These are phyloP conservation scores for Neurospora sp. DNA, from an alignment of 495 filamentous ascomycete species.

Conservation along the genomic window DNA sequence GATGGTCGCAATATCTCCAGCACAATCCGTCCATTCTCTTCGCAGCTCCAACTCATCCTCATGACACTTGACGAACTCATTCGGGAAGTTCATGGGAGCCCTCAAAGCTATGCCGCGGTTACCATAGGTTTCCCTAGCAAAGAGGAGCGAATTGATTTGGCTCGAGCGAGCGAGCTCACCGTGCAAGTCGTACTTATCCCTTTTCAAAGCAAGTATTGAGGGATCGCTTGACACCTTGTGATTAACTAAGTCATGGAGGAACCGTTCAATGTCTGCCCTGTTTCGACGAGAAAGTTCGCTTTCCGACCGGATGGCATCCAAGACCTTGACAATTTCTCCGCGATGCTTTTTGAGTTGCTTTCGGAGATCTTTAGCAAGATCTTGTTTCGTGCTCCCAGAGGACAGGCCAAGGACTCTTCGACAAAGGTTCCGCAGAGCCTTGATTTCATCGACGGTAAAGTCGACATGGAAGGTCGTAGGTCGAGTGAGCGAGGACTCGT, in stretches of 20 bases:
- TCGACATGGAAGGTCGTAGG: slow-evolving; percentile 27
- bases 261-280: slow-evolving; percentile 21
- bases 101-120: slow-evolving; percentile 21
- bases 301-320: not conserved
- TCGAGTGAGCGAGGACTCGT: not conserved
- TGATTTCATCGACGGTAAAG: slow-evolving; percentile 42
- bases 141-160: slow-evolving; percentile 22
- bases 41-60: slow-evolving; percentile 36
- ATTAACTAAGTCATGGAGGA: slow-evolving; percentile 22
- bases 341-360: slow-evolving; percentile 6
- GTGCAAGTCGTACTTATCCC: slow-evolving; percentile 15
- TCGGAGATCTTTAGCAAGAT: slow-evolving; percentile 15
- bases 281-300: slow-evolving; percentile 3
- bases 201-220: slow-evolving; percentile 16
- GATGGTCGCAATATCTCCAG: slow-evolving; percentile 49
- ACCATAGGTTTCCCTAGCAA: slow-evolving; percentile 31
- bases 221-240: slow-evolving; percentile 8
- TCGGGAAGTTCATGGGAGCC: slow-evolving; percentile 25
- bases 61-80: slow-evolving; percentile 25
- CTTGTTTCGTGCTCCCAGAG: not conserved
- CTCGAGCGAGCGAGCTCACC: slow-evolving; percentile 16
- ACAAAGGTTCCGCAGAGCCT: slow-evolving; percentile 9
- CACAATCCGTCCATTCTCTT: slow-evolving; percentile 43
- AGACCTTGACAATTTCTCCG: not conserved
- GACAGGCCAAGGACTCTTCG: not conserved